Evolutionary conservation across 2,329 filamentous ascomycete genomes (phyloP), one percentile per base, ranked within the genome.

Genomic region (Fusarium sp.): DNA sequence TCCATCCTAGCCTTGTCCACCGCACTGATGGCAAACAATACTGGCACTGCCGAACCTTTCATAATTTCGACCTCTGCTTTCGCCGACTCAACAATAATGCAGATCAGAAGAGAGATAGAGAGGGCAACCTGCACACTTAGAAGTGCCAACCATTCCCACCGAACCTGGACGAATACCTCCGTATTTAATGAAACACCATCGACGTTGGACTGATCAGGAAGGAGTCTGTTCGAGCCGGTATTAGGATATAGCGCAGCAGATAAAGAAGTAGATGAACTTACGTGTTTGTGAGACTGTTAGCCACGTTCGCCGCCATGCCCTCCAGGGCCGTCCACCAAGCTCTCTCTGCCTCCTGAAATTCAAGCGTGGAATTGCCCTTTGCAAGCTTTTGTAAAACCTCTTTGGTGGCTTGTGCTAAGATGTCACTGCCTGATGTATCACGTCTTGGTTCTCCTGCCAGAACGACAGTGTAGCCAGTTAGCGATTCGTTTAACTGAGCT

Each of bases 201-300:
- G 18, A 47, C 51, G 7, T 63, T 63, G 4, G 41, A 17, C n/a
- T 39, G 10, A 18, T 41, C 41, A 12, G 51, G 41, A 26, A 63
- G 60, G 2, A 63, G 35, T 26, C 60, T 63, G 1, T 47, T 41
- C 12, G 6, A 47, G 18, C 10, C 13, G 9, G 6, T 20, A 31
- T 58, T n/a, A 47, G 35, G 5, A 28, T 18, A 36, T 12, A 18
- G 38, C 22, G 38, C 24, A 11, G 2, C 9, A 17, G 5, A 33
- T 20, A 24, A 15, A 35, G 17, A 28, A 26, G 22, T 31, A 24
- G 18, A 7, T 6, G 24, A 26, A 26, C 41, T 57, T 31, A 58
- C 51, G 41, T 58, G 24, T 63, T 63, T 35, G 51, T 58, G 35
- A 58, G 60, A 38, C 60, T 63, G 10, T 24, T 63, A 7, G 51